Evolutionary conservation across 495 filamentous ascomycete species (phyloP), one percentile per base, ranked within the genome.

Genomic region (Neurospora sp.): DNA sequence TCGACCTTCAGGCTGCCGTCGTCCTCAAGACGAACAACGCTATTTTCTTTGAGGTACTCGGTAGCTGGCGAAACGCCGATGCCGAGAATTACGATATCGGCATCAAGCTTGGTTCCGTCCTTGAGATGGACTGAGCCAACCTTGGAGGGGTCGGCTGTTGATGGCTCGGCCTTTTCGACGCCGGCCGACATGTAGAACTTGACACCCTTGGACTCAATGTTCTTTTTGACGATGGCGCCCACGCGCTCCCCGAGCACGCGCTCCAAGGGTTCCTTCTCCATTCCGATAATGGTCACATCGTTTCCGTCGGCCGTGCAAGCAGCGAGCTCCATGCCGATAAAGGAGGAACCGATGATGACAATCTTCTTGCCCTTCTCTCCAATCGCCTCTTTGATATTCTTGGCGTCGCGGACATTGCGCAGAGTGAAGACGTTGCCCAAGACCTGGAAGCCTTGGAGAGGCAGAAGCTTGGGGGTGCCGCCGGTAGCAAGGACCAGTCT

Each of bases 261-360:
- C 81, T 97, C 94, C 74, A 98, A 83, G 3, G 96, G 96, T 40
- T 87, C 87, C 74, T 86, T 89, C 79, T 98, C 96, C 91, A 94
- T 95, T 70, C 96, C 96, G n/a, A 99, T 85, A 71, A 98, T 88
- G n/a, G 92, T 91, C 44, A 99, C 92, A 20, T 88, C 82, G 77
- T 98, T 93, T 70, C 89, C 89, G 71, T 90, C 90, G 14, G 88
- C 82, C 3, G 90, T 90, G 41, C 89, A 89, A 70, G 94, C 97
- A 48, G 91, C 93, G 38, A 97, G 88, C 82, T 99, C 96, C 94
- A 99, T 96, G 44, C 96, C 88, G 80, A 99, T 99, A 82, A 99
- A 98, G 68, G 92, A 94, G 71, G 89, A 92, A 22, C 96, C 96
- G 71, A 99, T 88, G 20, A 99, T 86, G 42, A 97, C 94, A 76